Base-by-base conservation (phyloP, 352 stramenopile genomes). In the Globisporangium heterothallicum region DNA sequence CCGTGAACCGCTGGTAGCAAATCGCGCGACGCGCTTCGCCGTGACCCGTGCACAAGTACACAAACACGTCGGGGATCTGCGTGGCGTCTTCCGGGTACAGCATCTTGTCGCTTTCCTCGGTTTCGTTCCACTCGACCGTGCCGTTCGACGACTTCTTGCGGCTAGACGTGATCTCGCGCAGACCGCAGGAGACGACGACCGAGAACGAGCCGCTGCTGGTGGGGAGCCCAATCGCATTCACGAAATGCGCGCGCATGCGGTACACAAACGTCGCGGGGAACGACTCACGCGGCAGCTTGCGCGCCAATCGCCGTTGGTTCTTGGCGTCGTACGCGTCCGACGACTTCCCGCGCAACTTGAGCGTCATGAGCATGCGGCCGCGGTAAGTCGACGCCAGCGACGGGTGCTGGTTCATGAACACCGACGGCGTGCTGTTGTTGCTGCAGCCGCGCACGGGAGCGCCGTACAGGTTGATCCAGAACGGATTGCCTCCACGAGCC, bases 21-120 rank as follows among this genome's bases (percentile, higher is more conserved):
- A 96, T 70, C 8, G 74, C 61, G 19, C 66, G 62, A 19, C 77
- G 73, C 42, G 84, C 73, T 19, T 82, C 68, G 46, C 66, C 74
- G n/a, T 80, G 67, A 38, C 76, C 78, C 46, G 72, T 72, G 46
- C 75, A 81, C 55, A 96, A 53, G 49, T 88, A 91, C 18, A 96
- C 38, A 30, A 95, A 87, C 8, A 94, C 59, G 42, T 95, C 84
- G 2, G 86, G 86, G 19, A 96, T 82, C 56, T 93, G 77, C 5
- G 36, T 35, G 30, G 63, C 44, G 12, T 86, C 71, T 1, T 66
- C 61, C 0, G 74, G 72, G 48, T 89, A 73, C 3, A 83, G 36
- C 47, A 91, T 68, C 24, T 78, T 80, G 63, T 90, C 78, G 48
- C 66, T 86, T 55, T 90, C 74, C 40, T 81, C 66, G 3, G 70